A percentile compares a stretch with the other conserved stretches of the same genome.
Conservation (phyloP, 352 stramenopile genomes). For the Phytopythium sindhum region DNA sequence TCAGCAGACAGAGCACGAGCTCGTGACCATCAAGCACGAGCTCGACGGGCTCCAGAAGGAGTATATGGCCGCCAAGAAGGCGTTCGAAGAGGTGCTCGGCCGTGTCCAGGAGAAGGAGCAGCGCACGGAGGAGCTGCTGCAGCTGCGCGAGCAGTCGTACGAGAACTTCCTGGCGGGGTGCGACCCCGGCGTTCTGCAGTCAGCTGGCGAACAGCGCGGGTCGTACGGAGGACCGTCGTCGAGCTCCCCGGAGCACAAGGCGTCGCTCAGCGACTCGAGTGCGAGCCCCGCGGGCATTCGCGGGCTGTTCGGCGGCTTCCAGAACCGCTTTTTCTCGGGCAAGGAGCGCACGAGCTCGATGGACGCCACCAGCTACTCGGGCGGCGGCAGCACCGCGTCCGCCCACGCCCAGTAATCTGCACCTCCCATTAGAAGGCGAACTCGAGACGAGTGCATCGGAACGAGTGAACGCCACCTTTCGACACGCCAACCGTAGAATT, state of each 20-base stretch:
- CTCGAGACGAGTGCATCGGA: too few species aligned
- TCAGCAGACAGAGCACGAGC: slow-evolving; percentile 68
- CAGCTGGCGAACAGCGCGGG: slow-evolving; percentile 16
- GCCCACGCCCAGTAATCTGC: slow-evolving; percentile 9
- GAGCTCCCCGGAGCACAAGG: slow-evolving; percentile 27
- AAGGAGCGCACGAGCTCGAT: slow-evolving; percentile 59
- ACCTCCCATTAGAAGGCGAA: slow-evolving; percentile 1
- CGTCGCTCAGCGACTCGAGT: slow-evolving; percentile 28
- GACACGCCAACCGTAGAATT: background rate
- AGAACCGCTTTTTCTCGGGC: slow-evolving; percentile 68
- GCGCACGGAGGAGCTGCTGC: slow-evolving; percentile 73
- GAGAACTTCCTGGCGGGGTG: slow-evolving; percentile 70
- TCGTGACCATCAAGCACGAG: slow-evolving; percentile 75
- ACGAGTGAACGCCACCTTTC: background rate
- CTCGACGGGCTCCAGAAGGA: slow-evolving; percentile 77
- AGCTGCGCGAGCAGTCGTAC: slow-evolving; percentile 66
- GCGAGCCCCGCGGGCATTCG: slow-evolving; percentile 41
- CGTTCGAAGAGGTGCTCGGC: slow-evolving; percentile 68
- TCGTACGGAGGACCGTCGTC: slow-evolving; percentile 29
- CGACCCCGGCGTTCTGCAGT: slow-evolving; percentile 23
- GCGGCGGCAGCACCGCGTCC: slow-evolving; percentile 22
- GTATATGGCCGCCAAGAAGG: slow-evolving; percentile 73
- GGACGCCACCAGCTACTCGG: slow-evolving; percentile 22
- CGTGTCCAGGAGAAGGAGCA: slow-evolving; percentile 68
- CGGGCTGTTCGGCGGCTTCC: slow-evolving; percentile 67